Evolutionary conservation across 169 alveolate genomes (phyloP).

Genomic region (Plasmodium gaboni): DNA sequence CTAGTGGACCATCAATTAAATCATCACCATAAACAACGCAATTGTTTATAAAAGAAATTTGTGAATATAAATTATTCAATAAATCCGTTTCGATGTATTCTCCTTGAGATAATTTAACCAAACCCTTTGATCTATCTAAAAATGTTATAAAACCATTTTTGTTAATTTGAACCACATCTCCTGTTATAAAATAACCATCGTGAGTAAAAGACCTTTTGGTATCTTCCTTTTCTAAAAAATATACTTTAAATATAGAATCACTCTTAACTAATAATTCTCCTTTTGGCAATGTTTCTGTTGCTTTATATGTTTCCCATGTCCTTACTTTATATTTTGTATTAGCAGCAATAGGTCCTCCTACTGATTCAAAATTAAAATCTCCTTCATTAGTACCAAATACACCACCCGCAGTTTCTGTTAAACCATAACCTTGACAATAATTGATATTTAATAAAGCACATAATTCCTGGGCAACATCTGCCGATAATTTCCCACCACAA

Average conservation of each 20-base stretch:
- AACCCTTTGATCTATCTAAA: conserved; percentile 95
- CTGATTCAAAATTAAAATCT: not conserved
- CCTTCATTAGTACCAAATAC: not conserved
- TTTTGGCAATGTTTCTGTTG: conserved; percentile 88
- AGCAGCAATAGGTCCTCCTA: conserved; percentile 32
- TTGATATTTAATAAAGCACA: conserved; percentile 3
- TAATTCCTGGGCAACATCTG: conserved; percentile 28
- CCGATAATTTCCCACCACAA: conserved; percentile 60
- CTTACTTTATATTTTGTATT: conserved; percentile 11
- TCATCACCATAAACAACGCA: conserved; percentile 74
- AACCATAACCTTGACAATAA: conserved; percentile 59
- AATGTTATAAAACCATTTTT: conserved; percentile 91
- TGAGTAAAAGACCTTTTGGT: conserved; percentile 89
- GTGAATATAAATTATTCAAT: conserved; percentile 39
- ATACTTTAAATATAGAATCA: conserved; percentile 89
- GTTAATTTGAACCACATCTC: conserved; percentile 92
- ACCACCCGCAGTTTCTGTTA: conserved; percentile 54
- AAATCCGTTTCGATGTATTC: conserved; percentile 91
- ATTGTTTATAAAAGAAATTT: conserved; percentile 9
- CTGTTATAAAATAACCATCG: conserved; percentile 94
- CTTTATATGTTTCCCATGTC: conserved; percentile 71
- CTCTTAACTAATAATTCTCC: conserved; percentile 96
- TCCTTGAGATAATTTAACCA: conserved; percentile 96
- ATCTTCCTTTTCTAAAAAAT: conserved; percentile 90
- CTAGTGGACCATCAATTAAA: conserved; percentile 49